A percentile compares a stretch with the other conserved stretches of the same genome.
phyloP scores from a whole-genome alignment of 208 protist species.

The Borovskyia barvae region DNA sequence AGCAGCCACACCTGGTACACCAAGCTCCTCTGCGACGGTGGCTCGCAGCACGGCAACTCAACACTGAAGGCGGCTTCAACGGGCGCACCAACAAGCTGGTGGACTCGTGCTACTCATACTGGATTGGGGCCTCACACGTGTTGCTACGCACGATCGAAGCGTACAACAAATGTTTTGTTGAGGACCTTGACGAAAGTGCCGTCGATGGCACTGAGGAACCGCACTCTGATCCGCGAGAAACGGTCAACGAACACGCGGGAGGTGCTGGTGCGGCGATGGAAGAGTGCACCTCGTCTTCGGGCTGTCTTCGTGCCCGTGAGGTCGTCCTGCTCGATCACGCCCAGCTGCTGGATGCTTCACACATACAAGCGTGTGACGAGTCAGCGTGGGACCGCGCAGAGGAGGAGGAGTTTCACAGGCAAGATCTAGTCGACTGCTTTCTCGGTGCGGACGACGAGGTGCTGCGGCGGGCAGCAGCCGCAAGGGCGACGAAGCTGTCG shows the following conservation, averaged over 20 bases:
- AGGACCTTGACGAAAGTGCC: too few relatives aligned
- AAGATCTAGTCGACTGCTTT: constrained; percentile 31
- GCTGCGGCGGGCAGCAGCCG: background rate
- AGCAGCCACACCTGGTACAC: constrained; percentile 51
- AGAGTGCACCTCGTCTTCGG: background rate
- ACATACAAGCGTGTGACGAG: constrained; percentile 7
- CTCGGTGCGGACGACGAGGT: constrained; percentile 28
- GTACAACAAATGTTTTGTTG: constrained; percentile 33
- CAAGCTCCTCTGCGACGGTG: constrained; percentile 59
- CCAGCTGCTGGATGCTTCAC: constrained; percentile 53
- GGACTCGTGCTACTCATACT: constrained; percentile 98
- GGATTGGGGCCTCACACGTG: constrained; percentile 91
- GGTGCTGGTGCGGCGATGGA: background rate
- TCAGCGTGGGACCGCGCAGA: constrained; percentile 46
- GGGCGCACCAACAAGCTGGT: constrained; percentile 97
- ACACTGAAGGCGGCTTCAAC: constrained; percentile 91
- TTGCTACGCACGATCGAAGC: constrained; percentile 51
- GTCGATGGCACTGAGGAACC: background rate
- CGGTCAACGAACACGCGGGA: background rate
- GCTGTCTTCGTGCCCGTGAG: constrained; percentile 42
- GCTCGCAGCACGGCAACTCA: constrained; percentile 74
- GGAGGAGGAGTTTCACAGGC: constrained; percentile 11
- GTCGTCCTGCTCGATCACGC: constrained; percentile 65
- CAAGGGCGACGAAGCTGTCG: background rate
- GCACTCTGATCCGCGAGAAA: background rate